Base-by-base conservation (phyloP, 495 filamentous ascomycete genomes). In the Penicillium antarcticum region DNA sequence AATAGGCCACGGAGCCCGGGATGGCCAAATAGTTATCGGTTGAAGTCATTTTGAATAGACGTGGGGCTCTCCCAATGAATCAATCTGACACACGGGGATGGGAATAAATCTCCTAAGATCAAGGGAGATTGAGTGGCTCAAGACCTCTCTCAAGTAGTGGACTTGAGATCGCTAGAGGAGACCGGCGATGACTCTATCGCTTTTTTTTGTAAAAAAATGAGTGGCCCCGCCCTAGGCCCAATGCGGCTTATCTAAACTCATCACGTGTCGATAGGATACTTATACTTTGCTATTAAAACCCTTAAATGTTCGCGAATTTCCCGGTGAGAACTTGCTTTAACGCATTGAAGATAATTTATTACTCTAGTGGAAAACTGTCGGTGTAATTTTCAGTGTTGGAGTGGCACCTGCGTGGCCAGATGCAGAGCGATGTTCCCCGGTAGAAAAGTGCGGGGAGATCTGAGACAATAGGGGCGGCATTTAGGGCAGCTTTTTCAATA, bases 1-100 rank as follows among this genome's bases (percentile, higher is more conserved):
- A 81, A 52, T 75, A 78, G 33, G 77, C 79, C 51, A 75, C 69
- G 6, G 73, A 70, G 52, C 80, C 80, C n/a, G 74, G 71, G 51
- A 79, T 67, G 51, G 78, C 72, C 40, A 82, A 49, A 44, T 69
- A 79, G 10, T 62, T 57, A 49, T 72, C 61, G 57, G 66, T 47
- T 14, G 65, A 60, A 56, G 68, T 54, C 73, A 75, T 76, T 23
- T 34, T 70, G 53, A 58, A 47, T 49, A 38, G 37, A 13, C 21
- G 6, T 33, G 37, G 47, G 29, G 6, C 36, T 53, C 50, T 61
- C 48, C 52, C 58, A 43, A 48, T 39, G 34, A 45, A 41, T 43
- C 37, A 39, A 34, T 17, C 26, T 45, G 35, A 53, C 52, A 47
- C 54, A 48, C 17, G 49, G 48, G 42, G 48, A 50, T 29, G 13